These are phyloP conservation scores for Triangularia verruculosa DNA, from an alignment of 2,329 filamentous ascomycete genomes.

Conservation along the genomic window DNA sequence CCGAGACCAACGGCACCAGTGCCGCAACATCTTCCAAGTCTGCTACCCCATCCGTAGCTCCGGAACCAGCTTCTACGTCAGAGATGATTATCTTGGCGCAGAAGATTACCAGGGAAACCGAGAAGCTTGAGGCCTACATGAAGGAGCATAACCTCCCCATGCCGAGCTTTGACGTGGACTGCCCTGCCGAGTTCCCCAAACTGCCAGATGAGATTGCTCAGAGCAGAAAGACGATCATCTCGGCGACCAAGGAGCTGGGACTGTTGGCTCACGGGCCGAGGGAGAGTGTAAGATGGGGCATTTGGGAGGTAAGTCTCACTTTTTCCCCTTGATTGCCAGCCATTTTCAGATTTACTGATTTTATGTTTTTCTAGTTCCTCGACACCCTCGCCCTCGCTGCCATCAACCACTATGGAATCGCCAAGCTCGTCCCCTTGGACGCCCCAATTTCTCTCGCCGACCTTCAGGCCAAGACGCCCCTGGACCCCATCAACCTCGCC, in stretches of 20 bases:
- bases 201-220: conserved; percentile 45
- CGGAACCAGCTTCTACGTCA: conserved; percentile 13
- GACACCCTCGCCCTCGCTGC: conserved; percentile 50
- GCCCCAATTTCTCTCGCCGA: conserved; percentile 44
- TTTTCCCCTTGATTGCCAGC: neutral
- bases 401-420: conserved; percentile 49
- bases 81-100: conserved; percentile 45
- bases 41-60: neutral
- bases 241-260: conserved; percentile 47
- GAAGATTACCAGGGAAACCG: conserved; percentile 47
- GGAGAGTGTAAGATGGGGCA: conserved; percentile 50
- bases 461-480: conserved; percentile 43
- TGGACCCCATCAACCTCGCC: conserved; percentile 49
- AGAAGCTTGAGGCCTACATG: conserved; percentile 49
- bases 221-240: conserved; percentile 46
- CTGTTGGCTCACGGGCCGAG: conserved; percentile 48
- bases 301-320: conserved; percentile 47
- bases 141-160: conserved; percentile 40
- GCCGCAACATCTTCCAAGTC: neutral
- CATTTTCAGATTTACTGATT: too few relatives aligned
- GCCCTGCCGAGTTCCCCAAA: conserved; percentile 45
- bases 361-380: conserved; percentile 40
- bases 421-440: conserved; percentile 49
- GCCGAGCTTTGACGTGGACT: conserved; percentile 45
- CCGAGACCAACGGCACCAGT: conserved; percentile 11